Evolutionary conservation across 1,139 yeast genomes (phyloP), one percentile per base, ranked within the genome.

Genomic region (Taiozyma sp.): DNA sequence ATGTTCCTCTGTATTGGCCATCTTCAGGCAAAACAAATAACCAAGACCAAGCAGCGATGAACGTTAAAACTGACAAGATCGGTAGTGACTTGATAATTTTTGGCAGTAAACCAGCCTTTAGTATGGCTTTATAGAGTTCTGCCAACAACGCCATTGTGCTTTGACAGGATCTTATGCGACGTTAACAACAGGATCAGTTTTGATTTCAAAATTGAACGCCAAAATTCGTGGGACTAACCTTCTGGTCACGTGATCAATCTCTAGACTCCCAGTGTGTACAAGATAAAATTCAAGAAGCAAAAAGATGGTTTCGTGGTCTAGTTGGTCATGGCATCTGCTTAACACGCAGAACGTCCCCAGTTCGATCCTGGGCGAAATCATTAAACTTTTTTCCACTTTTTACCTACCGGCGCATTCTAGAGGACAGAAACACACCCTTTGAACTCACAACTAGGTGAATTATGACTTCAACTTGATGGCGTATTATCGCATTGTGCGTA

Each of bases 331-430:
- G 95, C 96, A 87, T 86, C 92, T 88, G 96, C 96, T 87, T 89
- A 88, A 89, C 96, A 89, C 96, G 96, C 96, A 87, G 92, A 87
- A 88, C 92, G 96, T 90, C 96, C 96, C 96, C 96, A 88, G 97
- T 90, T 90, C 97, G 96, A 90, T 87, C 96, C 97, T 89, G 97
- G 96, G 96, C 90, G 86, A 82, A 87, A 87, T 87, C 96, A 90
- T 54, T 51, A 6, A 8, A 6, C 54, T 52, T 56, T 51, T 50
- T 28, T 28, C 3, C n/a, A n/a, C 8, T 8, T 10, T 28, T 9
- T 8, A 28, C 30, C 10, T 19, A 19, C 19, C 19, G 19, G 19
- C 19, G 19, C 19, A 19, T 19, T 19, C 19, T 19, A 19, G 19
- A 19, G 19, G 19, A 19, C 19, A 24, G 27, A 24, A 2, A 8